Evolutionary conservation across 176 grass and related monocot genomes (phyloP).

Genomic region (Alloteropsis semialata): DNA sequence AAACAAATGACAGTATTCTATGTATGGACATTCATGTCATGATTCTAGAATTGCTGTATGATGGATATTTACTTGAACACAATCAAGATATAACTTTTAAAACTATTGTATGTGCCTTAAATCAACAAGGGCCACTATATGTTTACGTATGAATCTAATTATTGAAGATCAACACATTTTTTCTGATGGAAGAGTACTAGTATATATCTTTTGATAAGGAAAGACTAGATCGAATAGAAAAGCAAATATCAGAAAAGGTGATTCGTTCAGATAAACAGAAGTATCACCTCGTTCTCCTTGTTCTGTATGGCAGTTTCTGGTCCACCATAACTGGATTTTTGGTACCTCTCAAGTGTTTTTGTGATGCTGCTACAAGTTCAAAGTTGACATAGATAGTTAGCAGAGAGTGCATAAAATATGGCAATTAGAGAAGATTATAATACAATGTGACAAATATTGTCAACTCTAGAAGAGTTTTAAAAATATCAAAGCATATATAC

Average conservation of each 20-base stretch:
- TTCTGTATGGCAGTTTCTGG: constrained; percentile 68
- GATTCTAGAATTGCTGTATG: background rate
- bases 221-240: background rate
- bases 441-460: background rate
- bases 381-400: background rate
- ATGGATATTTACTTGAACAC: background rate
- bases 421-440: background rate
- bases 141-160: background rate
- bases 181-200: background rate
- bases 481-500: background rate
- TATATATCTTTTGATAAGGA: background rate
- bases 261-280: background rate
- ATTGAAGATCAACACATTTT: background rate
- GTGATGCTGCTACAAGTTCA: constrained; percentile 68
- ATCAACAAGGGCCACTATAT: background rate
- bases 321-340: constrained; percentile 56
- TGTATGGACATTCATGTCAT: background rate
- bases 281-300: constrained; percentile 72
- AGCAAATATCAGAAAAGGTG: background rate
- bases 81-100: background rate
- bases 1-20: background rate
- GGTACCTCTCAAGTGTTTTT: constrained; percentile 68
- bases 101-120: background rate
- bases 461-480: background rate
- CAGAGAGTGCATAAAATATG: background rate